Evolutionary conservation across 495 filamentous ascomycete genomes (phyloP).

Genomic region (Penicillium ochrochloron): DNA sequence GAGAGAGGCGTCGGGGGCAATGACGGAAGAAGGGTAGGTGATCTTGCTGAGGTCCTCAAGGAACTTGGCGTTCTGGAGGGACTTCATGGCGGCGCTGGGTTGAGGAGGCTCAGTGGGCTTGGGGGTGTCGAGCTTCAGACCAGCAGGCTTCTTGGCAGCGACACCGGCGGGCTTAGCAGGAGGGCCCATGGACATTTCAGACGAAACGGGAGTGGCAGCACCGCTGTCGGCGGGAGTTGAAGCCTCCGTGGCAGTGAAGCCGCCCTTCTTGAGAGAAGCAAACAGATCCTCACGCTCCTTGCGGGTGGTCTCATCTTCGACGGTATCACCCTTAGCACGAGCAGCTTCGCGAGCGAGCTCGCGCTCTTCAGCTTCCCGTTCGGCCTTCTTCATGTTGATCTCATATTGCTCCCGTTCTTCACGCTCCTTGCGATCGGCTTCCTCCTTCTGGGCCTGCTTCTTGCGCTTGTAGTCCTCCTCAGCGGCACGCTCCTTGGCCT

Average conservation of each 20-base stretch:
- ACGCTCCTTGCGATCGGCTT: constrained; percentile 62
- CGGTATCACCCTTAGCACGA: constrained; percentile 45
- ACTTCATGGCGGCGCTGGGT: constrained; percentile 88
- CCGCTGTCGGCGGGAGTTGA: constrained; percentile 60
- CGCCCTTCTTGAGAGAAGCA: constrained; percentile 60
- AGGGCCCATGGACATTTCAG: constrained; percentile 58
- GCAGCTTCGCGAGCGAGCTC: constrained; percentile 57
- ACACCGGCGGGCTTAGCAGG: constrained; percentile 57
- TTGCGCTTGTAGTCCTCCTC: constrained; percentile 64
- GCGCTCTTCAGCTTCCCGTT: constrained; percentile 59
- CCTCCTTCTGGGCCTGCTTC: constrained; percentile 64
- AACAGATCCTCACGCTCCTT: constrained; percentile 56
- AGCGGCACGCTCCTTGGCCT: constrained; percentile 63
- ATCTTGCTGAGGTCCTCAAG: constrained; percentile 69
- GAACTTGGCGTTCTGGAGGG: constrained; percentile 85
- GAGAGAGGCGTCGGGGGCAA: constrained; percentile 86
- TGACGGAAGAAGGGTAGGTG: constrained; percentile 77
- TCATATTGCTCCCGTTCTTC: constrained; percentile 55
- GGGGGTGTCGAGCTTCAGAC: constrained; percentile 81
- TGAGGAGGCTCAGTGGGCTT: constrained; percentile 85
- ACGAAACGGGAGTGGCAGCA: constrained; percentile 58
- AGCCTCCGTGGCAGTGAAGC: constrained; percentile 48
- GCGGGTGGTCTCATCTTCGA: constrained; percentile 42
- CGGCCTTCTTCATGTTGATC: constrained; percentile 60
- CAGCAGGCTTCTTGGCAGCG: constrained; percentile 72